Conservation (phyloP, 257 asterid genomes). For the Scutellaria galericulata region DNA sequence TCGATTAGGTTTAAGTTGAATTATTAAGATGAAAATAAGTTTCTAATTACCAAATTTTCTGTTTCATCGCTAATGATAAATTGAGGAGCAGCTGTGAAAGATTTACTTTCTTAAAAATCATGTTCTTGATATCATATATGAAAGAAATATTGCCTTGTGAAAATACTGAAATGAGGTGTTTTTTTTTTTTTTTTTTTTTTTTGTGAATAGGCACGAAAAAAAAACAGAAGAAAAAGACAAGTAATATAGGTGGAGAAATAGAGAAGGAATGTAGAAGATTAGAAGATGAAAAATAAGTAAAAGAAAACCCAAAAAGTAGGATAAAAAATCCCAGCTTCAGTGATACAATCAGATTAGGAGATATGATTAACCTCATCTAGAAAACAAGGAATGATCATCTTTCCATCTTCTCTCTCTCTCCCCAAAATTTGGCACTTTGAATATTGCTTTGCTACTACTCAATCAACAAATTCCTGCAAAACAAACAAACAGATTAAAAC, state of each 20-base stretch:
- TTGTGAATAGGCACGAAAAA: too few species aligned
- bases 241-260: neutral
- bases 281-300: conserved; percentile 12
- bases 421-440: conserved; percentile 35
- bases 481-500: neutral
- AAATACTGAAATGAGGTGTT: too few species aligned
- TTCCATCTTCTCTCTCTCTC: neutral
- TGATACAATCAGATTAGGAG: conserved; percentile 40
- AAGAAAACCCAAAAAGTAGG: conserved; percentile 19
- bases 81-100: too few species aligned
- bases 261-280: conserved; percentile 1
- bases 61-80: too few species aligned
- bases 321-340: conserved; percentile 28
- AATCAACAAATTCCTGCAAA: conserved; percentile 44
- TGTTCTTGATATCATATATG: too few species aligned
- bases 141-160: too few species aligned
- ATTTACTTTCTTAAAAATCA: too few species aligned
- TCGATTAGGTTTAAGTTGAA: too few species aligned
- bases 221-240: too few species aligned
- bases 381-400: neutral
- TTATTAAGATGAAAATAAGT: too few species aligned
- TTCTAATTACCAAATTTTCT: too few species aligned
- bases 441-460: conserved; percentile 22
- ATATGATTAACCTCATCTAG: conserved; percentile 30
- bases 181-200: too few species aligned